These are phyloP conservation scores for Infundibulicybe gibba DNA, from an alignment of 768 basidiomycete genomes.

Conservation along the genomic window DNA sequence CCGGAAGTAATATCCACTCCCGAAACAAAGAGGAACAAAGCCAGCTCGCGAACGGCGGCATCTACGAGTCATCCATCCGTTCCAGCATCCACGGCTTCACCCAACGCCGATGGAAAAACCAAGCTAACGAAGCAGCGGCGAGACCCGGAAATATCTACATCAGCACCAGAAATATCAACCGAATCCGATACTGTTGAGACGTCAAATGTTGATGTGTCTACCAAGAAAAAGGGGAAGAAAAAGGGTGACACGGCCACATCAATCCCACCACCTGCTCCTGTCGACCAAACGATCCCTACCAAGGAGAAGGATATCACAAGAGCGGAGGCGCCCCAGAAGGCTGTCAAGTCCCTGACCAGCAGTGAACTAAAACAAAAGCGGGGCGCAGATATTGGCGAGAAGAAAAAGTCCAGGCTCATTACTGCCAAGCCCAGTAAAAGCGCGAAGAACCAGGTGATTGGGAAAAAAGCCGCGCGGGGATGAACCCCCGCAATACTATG, in stretches of 20 bases:
- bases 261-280: not conserved
- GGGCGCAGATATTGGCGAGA: conserved; percentile 37
- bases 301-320: conserved; percentile 6
- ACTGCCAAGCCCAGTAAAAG: conserved; percentile 40
- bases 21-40: not conserved
- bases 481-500: conserved; percentile 3
- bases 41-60: no score
- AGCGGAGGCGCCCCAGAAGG: no score
- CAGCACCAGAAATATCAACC: conserved; percentile 5
- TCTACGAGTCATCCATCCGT: no score
- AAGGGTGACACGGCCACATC: not conserved
- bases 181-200: conserved; percentile 1
- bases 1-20: conserved; percentile 5
- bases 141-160: conserved; percentile 12
- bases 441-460: conserved; percentile 51
- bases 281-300: not conserved
- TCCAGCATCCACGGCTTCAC: conserved; percentile 2
- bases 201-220: not conserved
- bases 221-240: conserved; percentile 3
- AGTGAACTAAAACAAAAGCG: conserved; percentile 56
- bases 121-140: conserved; percentile 6
- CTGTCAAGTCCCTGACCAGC: conserved; percentile 22
- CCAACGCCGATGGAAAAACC: conserved; percentile 13
- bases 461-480: conserved; percentile 44
- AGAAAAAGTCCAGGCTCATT: conserved; percentile 51